Conservation (phyloP, 257 asterid genomes). For the Gentiana straminea region DNA sequence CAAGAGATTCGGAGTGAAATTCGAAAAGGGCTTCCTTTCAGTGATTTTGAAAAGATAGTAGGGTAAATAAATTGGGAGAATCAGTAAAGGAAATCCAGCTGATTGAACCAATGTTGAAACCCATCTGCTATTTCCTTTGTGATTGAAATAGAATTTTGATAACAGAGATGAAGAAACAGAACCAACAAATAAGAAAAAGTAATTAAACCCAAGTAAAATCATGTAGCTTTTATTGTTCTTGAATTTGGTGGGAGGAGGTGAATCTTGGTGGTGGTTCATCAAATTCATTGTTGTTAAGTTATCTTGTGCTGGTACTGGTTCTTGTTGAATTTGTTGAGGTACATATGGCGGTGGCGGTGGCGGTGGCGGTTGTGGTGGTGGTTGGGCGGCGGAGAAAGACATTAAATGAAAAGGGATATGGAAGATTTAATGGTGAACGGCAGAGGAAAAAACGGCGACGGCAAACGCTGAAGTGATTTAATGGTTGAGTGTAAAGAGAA, state of each 20-base stretch:
- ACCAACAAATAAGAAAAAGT: constrained; percentile 32
- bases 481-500: too few relatives aligned
- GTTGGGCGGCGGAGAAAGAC: too few relatives aligned
- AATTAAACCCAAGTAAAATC: constrained; percentile 31
- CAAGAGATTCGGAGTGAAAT: constrained; percentile 15
- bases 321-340: too few relatives aligned
- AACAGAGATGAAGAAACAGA: constrained; percentile 40
- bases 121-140: constrained; percentile 62
- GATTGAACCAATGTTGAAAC: constrained; percentile 63
- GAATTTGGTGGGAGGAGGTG: too few relatives aligned
- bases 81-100: constrained; percentile 61
- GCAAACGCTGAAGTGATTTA: too few relatives aligned
- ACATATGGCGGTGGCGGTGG: too few relatives aligned
- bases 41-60: constrained; percentile 19
- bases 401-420: too few relatives aligned
- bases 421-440: too few relatives aligned
- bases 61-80: constrained; percentile 31
- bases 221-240: constrained; percentile 21
- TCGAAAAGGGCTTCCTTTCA: constrained; percentile 32
- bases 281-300: background rate
- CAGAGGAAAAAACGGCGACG: too few relatives aligned
- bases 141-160: constrained; percentile 56
- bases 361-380: too few relatives aligned
- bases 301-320: too few relatives aligned
- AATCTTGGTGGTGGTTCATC: constrained; percentile 3